Percentiles rank a stretch among this genome's conserved stretches.
Conservation (phyloP, 805 yeast species). For the Naumovozyma castellii region DNA sequence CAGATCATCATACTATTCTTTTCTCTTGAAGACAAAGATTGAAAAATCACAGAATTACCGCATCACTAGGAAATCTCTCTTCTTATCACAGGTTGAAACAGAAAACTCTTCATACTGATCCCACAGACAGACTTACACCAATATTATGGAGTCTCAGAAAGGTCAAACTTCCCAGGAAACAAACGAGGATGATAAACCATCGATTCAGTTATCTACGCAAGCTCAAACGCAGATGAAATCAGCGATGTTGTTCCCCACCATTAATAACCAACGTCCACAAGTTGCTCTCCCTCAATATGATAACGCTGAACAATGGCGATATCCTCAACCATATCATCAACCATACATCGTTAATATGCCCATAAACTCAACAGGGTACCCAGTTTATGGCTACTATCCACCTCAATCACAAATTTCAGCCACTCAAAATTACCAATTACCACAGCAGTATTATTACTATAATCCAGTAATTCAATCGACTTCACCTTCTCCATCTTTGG, state of each 20-base stretch:
- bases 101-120: too few relatives aligned
- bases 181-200: not conserved
- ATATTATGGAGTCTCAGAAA: not conserved
- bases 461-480: not conserved
- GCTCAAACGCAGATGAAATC: not conserved
- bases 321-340: conserved; percentile 7
- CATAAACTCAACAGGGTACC: conserved; percentile 1
- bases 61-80: too few relatives aligned
- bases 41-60: too few relatives aligned
- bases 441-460: conserved; percentile 3
- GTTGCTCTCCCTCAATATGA: not conserved
- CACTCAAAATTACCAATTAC: conserved; percentile 3
- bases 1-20: too few relatives aligned
- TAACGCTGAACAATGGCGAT: conserved; percentile 7
- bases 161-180: not conserved
- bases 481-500: not conserved
- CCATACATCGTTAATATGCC: conserved; percentile 3
- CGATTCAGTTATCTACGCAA: not conserved
- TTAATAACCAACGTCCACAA: not conserved
- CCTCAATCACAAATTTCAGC: conserved; percentile 4
- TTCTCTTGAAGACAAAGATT: too few relatives aligned
- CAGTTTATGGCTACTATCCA: not conserved
- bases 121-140: too few relatives aligned
- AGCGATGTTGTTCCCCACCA: not conserved
- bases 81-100: too few relatives aligned